Percentiles rank a stretch among this genome's conserved stretches.
These are phyloP conservation scores for Westerdykella aurantiaca DNA, from an alignment of 2,329 filamentous ascomycete genomes.

Conservation along the genomic window DNA sequence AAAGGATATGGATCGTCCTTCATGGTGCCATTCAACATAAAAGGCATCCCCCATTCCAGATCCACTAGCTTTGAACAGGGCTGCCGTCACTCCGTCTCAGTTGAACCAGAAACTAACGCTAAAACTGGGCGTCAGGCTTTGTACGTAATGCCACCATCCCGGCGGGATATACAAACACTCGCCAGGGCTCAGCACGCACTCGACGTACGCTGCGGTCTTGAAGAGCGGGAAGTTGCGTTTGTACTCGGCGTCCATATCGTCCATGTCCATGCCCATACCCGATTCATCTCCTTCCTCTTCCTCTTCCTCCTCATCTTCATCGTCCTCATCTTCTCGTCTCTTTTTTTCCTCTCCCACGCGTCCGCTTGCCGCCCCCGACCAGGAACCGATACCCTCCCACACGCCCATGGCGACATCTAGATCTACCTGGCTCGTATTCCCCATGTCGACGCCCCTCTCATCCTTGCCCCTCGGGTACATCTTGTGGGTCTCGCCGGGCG, in stretches of 20 bases:
- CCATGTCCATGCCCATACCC: no score
- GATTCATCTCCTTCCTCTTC: slow-evolving; percentile 16
- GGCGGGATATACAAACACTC: slow-evolving; percentile 85
- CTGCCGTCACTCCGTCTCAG: slow-evolving; percentile 4
- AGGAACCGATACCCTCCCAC: slow-evolving; percentile 1
- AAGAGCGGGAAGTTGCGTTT: slow-evolving; percentile 50
- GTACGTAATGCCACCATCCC: slow-evolving; percentile 98
- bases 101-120: slow-evolving; percentile 92
- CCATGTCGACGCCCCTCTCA: slow-evolving; percentile 73
- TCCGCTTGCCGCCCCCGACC: slow-evolving; percentile 9
- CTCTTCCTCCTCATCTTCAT: slow-evolving; percentile 39
- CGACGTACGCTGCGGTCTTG: slow-evolving; percentile 58
- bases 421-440: slow-evolving; percentile 79
- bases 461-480: slow-evolving; percentile 60
- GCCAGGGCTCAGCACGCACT: slow-evolving; percentile 72
- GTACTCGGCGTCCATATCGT: slow-evolving; percentile 11
- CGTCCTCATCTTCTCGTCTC: slow-evolving; percentile 27
- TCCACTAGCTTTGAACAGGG: no score
- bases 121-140: slow-evolving; percentile 77
- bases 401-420: slow-evolving; percentile 53
- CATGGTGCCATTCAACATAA: no score
- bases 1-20: no score
- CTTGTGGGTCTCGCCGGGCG: slow-evolving; percentile 54
- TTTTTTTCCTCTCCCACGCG: background rate
- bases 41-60: no score